phyloP scores from a whole-genome alignment of 192 early-diverging fungal genomes.

The Lobosporangium transversale region DNA sequence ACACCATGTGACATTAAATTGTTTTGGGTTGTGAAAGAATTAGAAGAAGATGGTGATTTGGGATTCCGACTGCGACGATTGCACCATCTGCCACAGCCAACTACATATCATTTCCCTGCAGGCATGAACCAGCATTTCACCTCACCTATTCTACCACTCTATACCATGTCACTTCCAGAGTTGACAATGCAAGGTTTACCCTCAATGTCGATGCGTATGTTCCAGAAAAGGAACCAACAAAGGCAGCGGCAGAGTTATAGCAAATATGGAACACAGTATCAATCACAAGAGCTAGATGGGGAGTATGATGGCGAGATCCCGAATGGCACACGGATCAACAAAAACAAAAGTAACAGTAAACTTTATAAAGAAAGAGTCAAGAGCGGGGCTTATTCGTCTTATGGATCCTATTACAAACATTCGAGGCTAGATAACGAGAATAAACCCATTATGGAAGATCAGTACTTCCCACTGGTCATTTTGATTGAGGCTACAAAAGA shows the following conservation, averaged over 20 bases:
- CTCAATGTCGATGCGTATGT: conserved; percentile 43
- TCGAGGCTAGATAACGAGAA: conserved; percentile 16
- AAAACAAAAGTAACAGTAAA: conserved; percentile 8
- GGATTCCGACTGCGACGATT: conserved; percentile 34
- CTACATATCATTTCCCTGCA: conserved; percentile 48
- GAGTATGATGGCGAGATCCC: not conserved
- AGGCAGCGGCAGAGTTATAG: conserved; percentile 25
- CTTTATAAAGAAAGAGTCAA: not conserved
- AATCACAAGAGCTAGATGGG: not conserved
- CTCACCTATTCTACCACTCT: conserved; percentile 45
- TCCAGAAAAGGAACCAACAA: conserved; percentile 38
- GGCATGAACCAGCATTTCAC: conserved; percentile 51
- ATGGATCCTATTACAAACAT: not conserved
- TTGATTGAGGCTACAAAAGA: conserved; percentile 38
- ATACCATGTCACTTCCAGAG: conserved; percentile 52
- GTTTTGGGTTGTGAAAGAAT: conserved; percentile 48
- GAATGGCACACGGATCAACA: not conserved
- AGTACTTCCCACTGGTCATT: conserved; percentile 47
- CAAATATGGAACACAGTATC: not conserved
- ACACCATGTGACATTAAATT: conserved; percentile 46
- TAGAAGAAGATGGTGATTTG: conserved; percentile 43
- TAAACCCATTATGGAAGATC: conserved; percentile 52
- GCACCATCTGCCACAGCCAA: conserved; percentile 44
- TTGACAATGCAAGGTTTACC: conserved; percentile 49
- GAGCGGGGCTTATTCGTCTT: not conserved